Evolutionary conservation across 2,329 filamentous ascomycete genomes (phyloP).

Genomic region (Aulographum hederae): DNA sequence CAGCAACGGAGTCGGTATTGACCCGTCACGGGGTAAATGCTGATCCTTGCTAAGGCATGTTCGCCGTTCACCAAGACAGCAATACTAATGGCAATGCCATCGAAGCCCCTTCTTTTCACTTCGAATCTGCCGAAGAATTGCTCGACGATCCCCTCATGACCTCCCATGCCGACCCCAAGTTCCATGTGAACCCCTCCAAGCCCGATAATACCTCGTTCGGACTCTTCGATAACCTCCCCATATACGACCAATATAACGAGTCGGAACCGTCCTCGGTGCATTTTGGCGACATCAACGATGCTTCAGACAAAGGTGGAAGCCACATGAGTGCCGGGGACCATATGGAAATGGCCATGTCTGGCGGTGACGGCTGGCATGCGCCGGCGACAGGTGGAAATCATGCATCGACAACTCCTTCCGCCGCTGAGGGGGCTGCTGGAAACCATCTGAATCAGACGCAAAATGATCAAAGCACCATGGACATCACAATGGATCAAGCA

Average conservation of each 20-base stretch:
- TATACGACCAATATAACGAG: constrained; percentile 17
- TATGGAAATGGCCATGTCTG: constrained; percentile 12
- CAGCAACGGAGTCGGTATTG: too few relatives aligned
- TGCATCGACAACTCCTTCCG: background rate
- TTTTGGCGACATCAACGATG: constrained; percentile 17
- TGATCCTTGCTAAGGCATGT: background rate
- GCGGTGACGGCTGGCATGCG: background rate
- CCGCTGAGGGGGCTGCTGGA: too few relatives aligned
- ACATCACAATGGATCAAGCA: too few relatives aligned
- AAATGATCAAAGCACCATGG: too few relatives aligned
- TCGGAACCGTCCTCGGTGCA: constrained; percentile 21
- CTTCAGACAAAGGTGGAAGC: constrained; percentile 16
- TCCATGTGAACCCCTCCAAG: constrained; percentile 13
- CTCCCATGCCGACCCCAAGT: constrained; percentile 3
- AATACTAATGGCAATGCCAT: background rate
- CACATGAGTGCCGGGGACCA: constrained; percentile 15
- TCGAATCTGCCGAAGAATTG: background rate
- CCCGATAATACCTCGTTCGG: constrained; percentile 11
- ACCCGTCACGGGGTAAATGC: background rate
- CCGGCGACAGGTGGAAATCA: background rate
- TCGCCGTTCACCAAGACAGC: background rate
- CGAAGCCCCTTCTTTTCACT: background rate
- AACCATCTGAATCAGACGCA: too few relatives aligned
- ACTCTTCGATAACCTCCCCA: constrained; percentile 14
- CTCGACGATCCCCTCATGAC: background rate